Base-by-base conservation (phyloP, 257 asterid species). In the Haberlea rhodopensis region DNA sequence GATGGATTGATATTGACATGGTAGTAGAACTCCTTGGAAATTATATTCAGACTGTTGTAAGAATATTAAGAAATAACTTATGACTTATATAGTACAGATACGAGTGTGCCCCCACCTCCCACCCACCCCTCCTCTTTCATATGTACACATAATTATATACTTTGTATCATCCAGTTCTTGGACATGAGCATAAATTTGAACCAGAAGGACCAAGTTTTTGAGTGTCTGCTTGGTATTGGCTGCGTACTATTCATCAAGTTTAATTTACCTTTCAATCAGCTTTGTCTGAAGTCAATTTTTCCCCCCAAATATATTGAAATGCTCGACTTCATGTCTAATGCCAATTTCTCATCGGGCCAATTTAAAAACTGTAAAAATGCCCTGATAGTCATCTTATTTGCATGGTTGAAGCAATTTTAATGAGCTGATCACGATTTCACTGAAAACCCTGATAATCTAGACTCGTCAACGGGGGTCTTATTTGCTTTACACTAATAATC, bases 401-500 rank as follows among this genome's bases (percentile, higher is more conserved):
- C 26, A 68, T 28, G 5, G 49, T 37, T 45, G 32, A 27, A 45
- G 9, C 25, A 19, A 49, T 49, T 48, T 19, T 53, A 40, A 13
- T 40, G 37, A 23, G n/a, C n/a, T n/a, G n/a, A 40, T 56, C 53
- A 13, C 3, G 18, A 27, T 64, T 57, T 57, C 67, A 23, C 31
- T 48, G 32, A 46, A 56, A 43, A 43, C 24, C 53, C n/a, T 52
- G 48, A 27, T 15, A 21, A 56, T 49, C 40, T 3, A 23, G 16
- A 46, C 51, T 29, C 5, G 11, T 5, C 68, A 53, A 43, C 45
- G 5, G 16, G 25, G 27, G 20, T 34, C 48, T 60, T 23, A 11
- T 34, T 37, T 22, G 18, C 65, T 60, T 26, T 37, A 45, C 13
- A 27, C 43, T 67, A 27, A 26, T 58, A 26, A 18, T 55, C 56